Evolutionary conservation across 805 yeast species (phyloP).

Genomic region (Barnettozyma californica): DNA sequence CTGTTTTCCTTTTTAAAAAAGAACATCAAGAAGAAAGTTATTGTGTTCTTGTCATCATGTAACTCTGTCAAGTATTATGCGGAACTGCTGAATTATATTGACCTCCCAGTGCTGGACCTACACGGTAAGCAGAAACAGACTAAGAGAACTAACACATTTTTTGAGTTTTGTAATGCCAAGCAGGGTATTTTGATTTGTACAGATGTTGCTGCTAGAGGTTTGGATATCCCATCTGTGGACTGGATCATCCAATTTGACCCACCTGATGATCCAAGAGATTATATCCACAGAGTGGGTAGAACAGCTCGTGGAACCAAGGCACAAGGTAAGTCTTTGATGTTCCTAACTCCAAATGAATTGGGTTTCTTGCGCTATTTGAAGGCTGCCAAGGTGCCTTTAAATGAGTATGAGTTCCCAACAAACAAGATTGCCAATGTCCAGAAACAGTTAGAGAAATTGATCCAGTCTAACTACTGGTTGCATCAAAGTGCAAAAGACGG

Average conservation of each 20-base stretch:
- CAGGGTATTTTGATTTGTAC: conserved; percentile 92
- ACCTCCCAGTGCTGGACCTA: conserved; percentile 90
- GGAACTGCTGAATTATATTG: conserved; percentile 91
- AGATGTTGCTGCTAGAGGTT: conserved; percentile 98
- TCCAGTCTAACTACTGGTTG: conserved; percentile 87
- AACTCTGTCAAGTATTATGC: conserved; percentile 95
- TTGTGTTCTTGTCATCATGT: conserved; percentile 94
- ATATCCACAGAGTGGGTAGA: conserved; percentile 98
- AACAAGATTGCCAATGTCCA: conserved; percentile 96
- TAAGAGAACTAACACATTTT: conserved; percentile 95
- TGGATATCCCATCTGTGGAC: conserved; percentile 97
- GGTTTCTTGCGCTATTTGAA: conserved; percentile 93
- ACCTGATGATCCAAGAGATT: conserved; percentile 99
- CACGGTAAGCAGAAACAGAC: conserved; percentile 99
- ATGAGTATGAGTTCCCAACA: conserved; percentile 94
- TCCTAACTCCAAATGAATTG: conserved; percentile 86
- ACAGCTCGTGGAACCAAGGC: conserved; percentile 94
- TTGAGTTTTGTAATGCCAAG: conserved; percentile 96
- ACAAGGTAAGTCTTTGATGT: conserved; percentile 92
- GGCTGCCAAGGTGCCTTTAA: conserved; percentile 95
- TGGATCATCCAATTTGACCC: conserved; percentile 99
- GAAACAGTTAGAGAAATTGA: conserved; percentile 84
- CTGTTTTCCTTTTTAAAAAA: conserved; percentile 91
- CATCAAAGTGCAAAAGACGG: conserved; percentile 97
- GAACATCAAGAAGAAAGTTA: conserved; percentile 84